These are phyloP conservation scores for Rhododendron kiyosumense DNA, from an alignment of 148 eudicot species.

Conservation along the genomic window DNA sequence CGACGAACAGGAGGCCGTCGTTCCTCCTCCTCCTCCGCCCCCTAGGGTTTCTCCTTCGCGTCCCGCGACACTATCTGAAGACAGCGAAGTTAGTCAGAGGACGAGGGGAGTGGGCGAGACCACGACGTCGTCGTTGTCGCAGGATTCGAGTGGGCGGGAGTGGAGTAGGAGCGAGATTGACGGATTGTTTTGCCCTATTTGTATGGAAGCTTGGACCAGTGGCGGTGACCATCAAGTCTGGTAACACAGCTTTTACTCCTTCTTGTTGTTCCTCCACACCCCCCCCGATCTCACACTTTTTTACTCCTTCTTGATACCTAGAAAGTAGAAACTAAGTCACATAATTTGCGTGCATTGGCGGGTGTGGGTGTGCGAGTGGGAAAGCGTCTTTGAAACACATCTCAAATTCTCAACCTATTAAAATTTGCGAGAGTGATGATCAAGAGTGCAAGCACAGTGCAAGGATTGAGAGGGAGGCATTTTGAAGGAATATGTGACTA, in stretches of 20 bases:
- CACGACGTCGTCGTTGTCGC: neutral
- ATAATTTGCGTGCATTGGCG: neutral
- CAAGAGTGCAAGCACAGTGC: neutral
- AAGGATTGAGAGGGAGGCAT: neutral
- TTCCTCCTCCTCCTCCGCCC: neutral
- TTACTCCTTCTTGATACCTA: neutral
- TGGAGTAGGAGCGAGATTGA: conserved; percentile 45
- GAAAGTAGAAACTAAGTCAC: too few species aligned
- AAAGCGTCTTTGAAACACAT: neutral
- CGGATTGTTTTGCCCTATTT: conserved; percentile 72
- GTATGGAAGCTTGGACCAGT: conserved; percentile 68
- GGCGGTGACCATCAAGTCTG: conserved; percentile 67
- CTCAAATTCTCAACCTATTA: neutral
- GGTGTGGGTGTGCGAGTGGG: neutral
- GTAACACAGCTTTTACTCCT: conserved; percentile 15
- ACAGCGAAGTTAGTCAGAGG: neutral
- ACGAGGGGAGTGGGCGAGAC: conserved; percentile 8
- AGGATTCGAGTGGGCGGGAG: conserved; percentile 11
- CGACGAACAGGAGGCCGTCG: conserved; percentile 10
- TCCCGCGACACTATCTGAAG: conserved; percentile 3
- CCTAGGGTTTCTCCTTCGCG: neutral
- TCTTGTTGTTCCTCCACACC: too few species aligned
- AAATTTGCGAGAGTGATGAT: neutral
- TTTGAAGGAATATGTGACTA: neutral
- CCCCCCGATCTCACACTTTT: too few species aligned